Evolutionary conservation across 164 flowering plant genomes (phyloP).

Genomic region (Chloranthus sessilifolius): DNA sequence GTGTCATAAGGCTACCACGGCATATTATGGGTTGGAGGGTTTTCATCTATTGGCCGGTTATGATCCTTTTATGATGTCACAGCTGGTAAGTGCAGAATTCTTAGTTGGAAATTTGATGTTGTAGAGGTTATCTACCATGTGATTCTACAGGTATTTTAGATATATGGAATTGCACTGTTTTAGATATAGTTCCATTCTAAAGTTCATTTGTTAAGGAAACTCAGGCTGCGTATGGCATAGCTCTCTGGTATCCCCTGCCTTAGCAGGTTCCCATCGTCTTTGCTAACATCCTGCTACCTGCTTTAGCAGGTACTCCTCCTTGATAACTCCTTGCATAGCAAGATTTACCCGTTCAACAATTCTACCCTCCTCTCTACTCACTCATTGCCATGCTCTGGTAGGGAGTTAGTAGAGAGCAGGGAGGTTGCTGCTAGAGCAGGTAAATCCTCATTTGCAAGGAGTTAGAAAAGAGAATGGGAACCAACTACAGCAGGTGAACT

Average conservation of each 20-base stretch:
- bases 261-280: too few species aligned
- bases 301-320: too few species aligned
- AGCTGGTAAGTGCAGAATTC: background rate
- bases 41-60: background rate
- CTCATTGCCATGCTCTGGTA: too few species aligned
- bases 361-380: too few species aligned
- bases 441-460: too few species aligned
- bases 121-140: background rate
- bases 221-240: background rate
- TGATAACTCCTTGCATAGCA: background rate
- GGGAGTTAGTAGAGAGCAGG: too few species aligned
- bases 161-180: background rate
- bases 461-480: too few species aligned
- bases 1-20: background rate
- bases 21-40: background rate
- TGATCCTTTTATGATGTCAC: background rate
- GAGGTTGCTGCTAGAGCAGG: too few species aligned
- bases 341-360: constrained; percentile 1
- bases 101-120: constrained; percentile 1
- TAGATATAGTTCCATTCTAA: too few species aligned
- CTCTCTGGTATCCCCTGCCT: background rate
- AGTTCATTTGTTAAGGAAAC: too few species aligned
- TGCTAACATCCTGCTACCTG: background rate
- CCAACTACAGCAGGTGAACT: too few species aligned
- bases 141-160: background rate